Conservation (phyloP, 148 eudicot species). For the Vaccinium macrocarpon region DNA sequence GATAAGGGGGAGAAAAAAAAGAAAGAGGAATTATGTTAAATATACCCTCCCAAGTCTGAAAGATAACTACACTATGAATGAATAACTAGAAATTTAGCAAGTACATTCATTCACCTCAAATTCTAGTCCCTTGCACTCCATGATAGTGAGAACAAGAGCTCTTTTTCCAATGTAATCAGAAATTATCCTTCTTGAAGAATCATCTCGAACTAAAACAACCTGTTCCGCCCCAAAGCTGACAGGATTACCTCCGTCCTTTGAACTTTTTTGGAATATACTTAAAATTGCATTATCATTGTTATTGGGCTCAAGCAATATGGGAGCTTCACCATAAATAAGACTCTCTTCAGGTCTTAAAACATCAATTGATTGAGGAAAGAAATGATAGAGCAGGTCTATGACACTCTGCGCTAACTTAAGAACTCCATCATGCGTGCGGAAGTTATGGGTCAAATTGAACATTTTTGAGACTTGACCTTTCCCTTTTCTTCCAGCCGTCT, state of each 20-base stretch:
- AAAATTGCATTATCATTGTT: conserved; percentile 59
- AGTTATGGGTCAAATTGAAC: conserved; percentile 45
- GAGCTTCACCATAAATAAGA: conserved; percentile 55
- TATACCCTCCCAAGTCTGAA: not conserved
- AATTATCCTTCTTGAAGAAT: conserved; percentile 40
- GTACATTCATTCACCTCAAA: conserved; percentile 47
- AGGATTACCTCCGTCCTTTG: conserved; percentile 34
- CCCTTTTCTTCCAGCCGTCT: conserved; percentile 21
- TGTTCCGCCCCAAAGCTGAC: conserved; percentile 83
- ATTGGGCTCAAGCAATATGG: conserved; percentile 54
- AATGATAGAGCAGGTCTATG: conserved; percentile 44
- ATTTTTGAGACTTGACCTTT: conserved; percentile 46
- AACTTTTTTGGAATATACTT: conserved; percentile 47
- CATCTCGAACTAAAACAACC: conserved; percentile 67
- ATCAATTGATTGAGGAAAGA: conserved; percentile 54
- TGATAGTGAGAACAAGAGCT: conserved; percentile 63
- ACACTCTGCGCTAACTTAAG: conserved; percentile 64
- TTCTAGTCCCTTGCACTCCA: conserved; percentile 83
- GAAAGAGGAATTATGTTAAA: not conserved
- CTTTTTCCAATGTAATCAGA: conserved; percentile 38
- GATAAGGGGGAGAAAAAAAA: not conserved
- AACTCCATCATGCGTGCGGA: conserved; percentile 69
- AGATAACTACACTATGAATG: not conserved
- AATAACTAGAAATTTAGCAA: not conserved
- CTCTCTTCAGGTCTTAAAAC: conserved; percentile 54